Conservation (phyloP, 2,329 filamentous ascomycete species). For the Neopestalotiopsis clavispora region DNA sequence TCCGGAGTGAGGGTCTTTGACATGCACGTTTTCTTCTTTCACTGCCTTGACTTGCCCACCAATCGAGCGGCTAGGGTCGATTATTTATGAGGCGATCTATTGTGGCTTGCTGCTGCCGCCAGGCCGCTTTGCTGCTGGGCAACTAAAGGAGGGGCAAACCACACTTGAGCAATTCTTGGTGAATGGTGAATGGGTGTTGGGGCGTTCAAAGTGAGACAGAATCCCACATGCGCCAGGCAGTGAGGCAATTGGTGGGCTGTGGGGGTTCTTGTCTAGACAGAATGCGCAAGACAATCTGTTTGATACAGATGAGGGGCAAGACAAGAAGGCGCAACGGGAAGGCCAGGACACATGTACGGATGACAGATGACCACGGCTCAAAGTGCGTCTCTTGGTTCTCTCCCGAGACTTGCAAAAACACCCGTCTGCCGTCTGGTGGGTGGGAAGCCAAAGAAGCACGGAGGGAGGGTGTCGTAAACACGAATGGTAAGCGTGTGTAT, state of each 20-base stretch:
- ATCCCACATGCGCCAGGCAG: neutral
- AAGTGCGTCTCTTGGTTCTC: too few relatives aligned
- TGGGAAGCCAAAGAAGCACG: too few relatives aligned
- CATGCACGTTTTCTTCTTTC: neutral
- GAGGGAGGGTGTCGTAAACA: too few relatives aligned
- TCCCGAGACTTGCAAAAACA: neutral
- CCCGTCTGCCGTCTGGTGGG: neutral
- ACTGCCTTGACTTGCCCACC: neutral
- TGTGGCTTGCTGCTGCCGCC: neutral
- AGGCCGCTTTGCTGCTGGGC: neutral
- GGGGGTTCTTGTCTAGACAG: neutral
- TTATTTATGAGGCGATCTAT: neutral
- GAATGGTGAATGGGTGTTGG: neutral
- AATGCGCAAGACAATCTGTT: conserved; percentile 6
- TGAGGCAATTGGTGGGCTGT: neutral
- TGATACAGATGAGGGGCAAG: conserved; percentile 3
- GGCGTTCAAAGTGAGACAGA: conserved; percentile 6
- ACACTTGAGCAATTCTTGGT: neutral
- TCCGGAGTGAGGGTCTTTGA: neutral
- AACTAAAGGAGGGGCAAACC: neutral
- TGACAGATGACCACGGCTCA: neutral
- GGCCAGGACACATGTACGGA: neutral
- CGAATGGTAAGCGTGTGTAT: neutral
- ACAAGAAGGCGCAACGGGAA: neutral
- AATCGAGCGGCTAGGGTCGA: neutral